A percentile compares a stretch with the other conserved stretches of the same genome.
Conservation (phyloP, 1,284 basidiomycete species). For the Pseudozyma thailandica region DNA sequence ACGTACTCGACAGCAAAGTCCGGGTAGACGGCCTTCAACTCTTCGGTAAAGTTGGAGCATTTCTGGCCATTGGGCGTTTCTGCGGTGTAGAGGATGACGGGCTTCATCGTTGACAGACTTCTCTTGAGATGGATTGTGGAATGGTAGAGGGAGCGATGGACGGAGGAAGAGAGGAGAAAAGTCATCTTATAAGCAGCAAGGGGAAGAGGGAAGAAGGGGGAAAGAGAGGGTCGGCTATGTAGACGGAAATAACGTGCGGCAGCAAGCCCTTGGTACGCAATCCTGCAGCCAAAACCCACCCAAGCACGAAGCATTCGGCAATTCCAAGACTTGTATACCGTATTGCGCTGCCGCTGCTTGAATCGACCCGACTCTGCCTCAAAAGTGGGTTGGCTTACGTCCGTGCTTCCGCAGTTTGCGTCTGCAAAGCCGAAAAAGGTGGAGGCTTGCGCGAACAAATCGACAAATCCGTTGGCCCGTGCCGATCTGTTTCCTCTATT, state of each 20-base stretch:
- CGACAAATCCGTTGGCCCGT: constrained; percentile 6
- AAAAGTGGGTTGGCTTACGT: too few relatives aligned
- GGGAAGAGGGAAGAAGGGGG: not conserved
- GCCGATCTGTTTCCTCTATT: constrained; percentile 4
- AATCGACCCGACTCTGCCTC: too few relatives aligned
- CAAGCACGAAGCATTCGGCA: too few relatives aligned
- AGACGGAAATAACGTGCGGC: not conserved
- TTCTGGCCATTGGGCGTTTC: constrained; percentile 51
- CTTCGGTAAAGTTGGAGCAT: constrained; percentile 51
- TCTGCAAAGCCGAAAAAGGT: not conserved
- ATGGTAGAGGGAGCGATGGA: not conserved
- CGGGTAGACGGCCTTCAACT: constrained; percentile 50
- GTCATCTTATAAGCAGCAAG: not conserved
- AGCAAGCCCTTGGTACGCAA: too few relatives aligned
- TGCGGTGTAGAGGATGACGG: constrained; percentile 52
- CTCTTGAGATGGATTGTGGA: not conserved
- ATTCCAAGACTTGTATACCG: too few relatives aligned
- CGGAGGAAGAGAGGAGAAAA: not conserved
- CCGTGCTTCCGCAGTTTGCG: too few relatives aligned
- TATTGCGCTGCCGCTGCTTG: too few relatives aligned
- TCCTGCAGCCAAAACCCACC: not conserved
- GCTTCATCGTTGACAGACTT: constrained; percentile 27
- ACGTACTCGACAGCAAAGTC: constrained; percentile 45
- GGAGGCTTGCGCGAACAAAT: constrained; percentile 3
- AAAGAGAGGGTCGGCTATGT: constrained; percentile 4